A percentile compares a stretch with the other conserved stretches of the same genome.
Conservation (phyloP, 1,139 yeast genomes). For the Suhomyces terraborum region DNA sequence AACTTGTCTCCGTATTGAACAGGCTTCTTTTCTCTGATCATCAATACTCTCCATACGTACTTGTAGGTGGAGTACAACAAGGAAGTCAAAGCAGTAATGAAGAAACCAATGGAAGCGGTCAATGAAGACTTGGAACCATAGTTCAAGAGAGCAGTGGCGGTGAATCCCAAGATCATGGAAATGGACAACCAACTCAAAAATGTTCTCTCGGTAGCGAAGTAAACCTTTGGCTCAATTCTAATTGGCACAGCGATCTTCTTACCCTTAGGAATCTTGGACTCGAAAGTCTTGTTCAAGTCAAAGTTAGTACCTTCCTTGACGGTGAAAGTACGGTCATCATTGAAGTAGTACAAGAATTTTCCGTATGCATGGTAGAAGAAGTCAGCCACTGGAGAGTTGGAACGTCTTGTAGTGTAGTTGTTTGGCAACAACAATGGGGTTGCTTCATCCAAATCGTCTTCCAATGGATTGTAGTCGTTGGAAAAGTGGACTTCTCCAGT, state of each 20-base stretch:
- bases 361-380: constrained; percentile 39
- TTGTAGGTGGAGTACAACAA: constrained; percentile 71
- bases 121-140: constrained; percentile 71
- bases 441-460: constrained; percentile 49
- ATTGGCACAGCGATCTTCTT: constrained; percentile 75
- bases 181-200: constrained; percentile 77
- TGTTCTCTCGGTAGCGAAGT: constrained; percentile 83
- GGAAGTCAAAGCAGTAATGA: constrained; percentile 73
- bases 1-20: constrained; percentile 82
- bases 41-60: constrained; percentile 80
- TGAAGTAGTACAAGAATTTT: constrained; percentile 48
- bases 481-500: constrained; percentile 50
- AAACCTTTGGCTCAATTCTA: constrained; percentile 82
- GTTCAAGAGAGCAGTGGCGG: constrained; percentile 68
- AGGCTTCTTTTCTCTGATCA: constrained; percentile 80
- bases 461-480: constrained; percentile 50
- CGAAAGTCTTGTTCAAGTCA: constrained; percentile 55
- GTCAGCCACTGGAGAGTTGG: constrained; percentile 35
- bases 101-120: constrained; percentile 88
- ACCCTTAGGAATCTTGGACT: constrained; percentile 69
- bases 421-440: constrained; percentile 46
- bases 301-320: constrained; percentile 83
- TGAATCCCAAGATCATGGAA: constrained; percentile 69
- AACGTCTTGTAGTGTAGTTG: constrained; percentile 29
- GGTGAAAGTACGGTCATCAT: constrained; percentile 69